Percentiles rank a stretch among this genome's conserved stretches.
Evolutionary conservation across 805 yeast species (phyloP).

Genomic region (Zygoascus biomembranicola): DNA sequence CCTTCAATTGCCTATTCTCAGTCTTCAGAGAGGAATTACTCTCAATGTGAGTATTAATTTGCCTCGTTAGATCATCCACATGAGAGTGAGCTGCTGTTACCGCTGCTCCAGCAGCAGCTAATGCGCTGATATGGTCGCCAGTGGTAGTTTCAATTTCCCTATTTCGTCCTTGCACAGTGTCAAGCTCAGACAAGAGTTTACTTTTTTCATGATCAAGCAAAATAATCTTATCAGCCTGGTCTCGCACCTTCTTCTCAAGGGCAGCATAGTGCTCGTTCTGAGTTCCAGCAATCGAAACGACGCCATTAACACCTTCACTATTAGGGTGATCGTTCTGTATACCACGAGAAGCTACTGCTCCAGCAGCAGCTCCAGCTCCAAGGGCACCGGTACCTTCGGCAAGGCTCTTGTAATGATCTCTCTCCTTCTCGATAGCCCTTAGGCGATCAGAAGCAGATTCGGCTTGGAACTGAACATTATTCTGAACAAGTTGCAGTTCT

Average conservation of each 20-base stretch:
- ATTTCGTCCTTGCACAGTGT: conserved; percentile 1
- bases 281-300: conserved; percentile 1
- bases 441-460: conserved; percentile 20
- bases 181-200: conserved; percentile 10
- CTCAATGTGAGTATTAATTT: conserved; percentile 14
- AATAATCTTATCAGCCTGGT: conserved; percentile 14
- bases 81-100: conserved; percentile 18
- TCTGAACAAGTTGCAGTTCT: conserved; percentile 21
- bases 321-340: background rate
- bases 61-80: conserved; percentile 9
- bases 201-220: conserved; percentile 12
- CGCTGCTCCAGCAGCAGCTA: conserved; percentile 21
- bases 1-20: conserved; percentile 11
- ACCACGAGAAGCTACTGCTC: conserved; percentile 3
- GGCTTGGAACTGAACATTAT: conserved; percentile 19
- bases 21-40: conserved; percentile 5
- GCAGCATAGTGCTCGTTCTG: conserved; percentile 6
- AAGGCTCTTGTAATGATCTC: conserved; percentile 12
- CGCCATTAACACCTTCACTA: conserved; percentile 5
- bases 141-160: conserved; percentile 16
- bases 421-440: conserved; percentile 14
- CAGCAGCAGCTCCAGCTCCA: conserved; percentile 2
- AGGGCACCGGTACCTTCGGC: conserved; percentile 1
- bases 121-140: conserved; percentile 17
- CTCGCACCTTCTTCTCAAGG: conserved; percentile 19